Evolutionary conservation across 148 eudicot species (phyloP).

Genomic region (Persicaria tinctoria): DNA sequence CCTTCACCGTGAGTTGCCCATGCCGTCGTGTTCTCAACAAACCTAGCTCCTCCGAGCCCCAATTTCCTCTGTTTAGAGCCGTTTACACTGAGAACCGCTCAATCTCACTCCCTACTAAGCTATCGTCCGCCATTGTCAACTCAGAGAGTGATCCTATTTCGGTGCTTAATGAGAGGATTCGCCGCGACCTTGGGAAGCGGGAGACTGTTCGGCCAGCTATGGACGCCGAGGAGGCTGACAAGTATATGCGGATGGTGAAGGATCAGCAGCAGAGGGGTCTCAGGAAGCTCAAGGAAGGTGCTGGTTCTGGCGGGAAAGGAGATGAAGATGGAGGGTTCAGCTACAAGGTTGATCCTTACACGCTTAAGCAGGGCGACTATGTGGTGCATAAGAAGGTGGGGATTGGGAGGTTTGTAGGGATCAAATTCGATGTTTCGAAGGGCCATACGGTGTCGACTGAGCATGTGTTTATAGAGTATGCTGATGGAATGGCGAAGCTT

Average conservation of each 20-base stretch:
- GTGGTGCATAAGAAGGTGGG: slow-evolving; percentile 98
- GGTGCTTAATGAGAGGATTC: slow-evolving; percentile 24
- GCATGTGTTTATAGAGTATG: slow-evolving; percentile 89
- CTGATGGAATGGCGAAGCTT: slow-evolving; percentile 95
- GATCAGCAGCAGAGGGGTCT: slow-evolving; percentile 81
- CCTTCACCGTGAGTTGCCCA: slow-evolving; percentile 4
- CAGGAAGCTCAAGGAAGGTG: slow-evolving; percentile 51
- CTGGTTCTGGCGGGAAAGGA: slow-evolving; percentile 16
- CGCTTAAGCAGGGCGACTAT: slow-evolving; percentile 64
- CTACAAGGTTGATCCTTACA: slow-evolving; percentile 83
- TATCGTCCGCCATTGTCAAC: slow-evolving; percentile 14
- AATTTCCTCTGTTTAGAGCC: slow-evolving; percentile 7
- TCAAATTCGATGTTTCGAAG: slow-evolving; percentile 56
- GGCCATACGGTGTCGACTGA: slow-evolving; percentile 44
- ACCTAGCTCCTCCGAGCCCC: not conserved
- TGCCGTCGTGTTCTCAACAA: slow-evolving; percentile 1
- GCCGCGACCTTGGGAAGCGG: slow-evolving; percentile 26
- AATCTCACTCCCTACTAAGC: not conserved
- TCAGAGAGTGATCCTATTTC: slow-evolving; percentile 44
- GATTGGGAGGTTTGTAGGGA: slow-evolving; percentile 75
- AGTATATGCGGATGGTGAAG: slow-evolving; percentile 68
- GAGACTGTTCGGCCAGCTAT: slow-evolving; percentile 29
- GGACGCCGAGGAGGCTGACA: slow-evolving; percentile 66
- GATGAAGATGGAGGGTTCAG: slow-evolving; percentile 25
- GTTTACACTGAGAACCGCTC: slow-evolving; percentile 11